Evolutionary conservation across 2,329 filamentous ascomycete genomes (phyloP), one percentile per base, ranked within the genome.

Genomic region (Neonectria magnoliae): DNA sequence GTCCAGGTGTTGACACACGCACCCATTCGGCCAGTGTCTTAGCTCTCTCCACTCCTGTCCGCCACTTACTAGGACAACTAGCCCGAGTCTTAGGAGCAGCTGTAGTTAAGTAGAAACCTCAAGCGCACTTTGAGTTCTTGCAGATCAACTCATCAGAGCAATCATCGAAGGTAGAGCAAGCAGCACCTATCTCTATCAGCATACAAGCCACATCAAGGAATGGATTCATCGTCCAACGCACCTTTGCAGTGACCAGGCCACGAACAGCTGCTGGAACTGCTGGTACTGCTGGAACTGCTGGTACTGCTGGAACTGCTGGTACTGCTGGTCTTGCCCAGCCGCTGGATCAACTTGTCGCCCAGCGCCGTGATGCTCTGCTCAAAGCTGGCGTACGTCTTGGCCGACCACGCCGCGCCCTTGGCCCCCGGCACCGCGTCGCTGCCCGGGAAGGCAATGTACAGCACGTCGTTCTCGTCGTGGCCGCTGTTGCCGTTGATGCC

Each of bases 371-470:
- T 83, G 71, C 85, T 88, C n/a, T 68, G 75, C 75, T 86, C 83
- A 67, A 90, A 90, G 16, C 83, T 80, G 9, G 76, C 75, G 27
- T 78, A 84, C 65, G 75, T 82, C 7, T 74, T 72, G 0, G 88
- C 86, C 9, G 78, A 77, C 88, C 88, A 91, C 31, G 83, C 78
- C 0, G 88, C 88, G 20, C 81, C 81, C 2, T 76, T 73, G 13
- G 79, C 76, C 1, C 87, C 88, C 0, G 87, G 87, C 1, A 89
- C 85, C 1, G 89, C 87, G 6, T 85, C 82, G 0, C 75, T 60
- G 2, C 88, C 88, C 0, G 80, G 80, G 71, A 91, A 91, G 0
- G 86, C 89, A 53, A 91, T 81, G 75, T 86, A 91, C 38, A 91
- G 76, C 0, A 91, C 86, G 73, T 91, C 87, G 36, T 87, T 81